phyloP scores from a whole-genome alignment of 2,329 filamentous ascomycete genomes.

The Trichoderma sp. region DNA sequence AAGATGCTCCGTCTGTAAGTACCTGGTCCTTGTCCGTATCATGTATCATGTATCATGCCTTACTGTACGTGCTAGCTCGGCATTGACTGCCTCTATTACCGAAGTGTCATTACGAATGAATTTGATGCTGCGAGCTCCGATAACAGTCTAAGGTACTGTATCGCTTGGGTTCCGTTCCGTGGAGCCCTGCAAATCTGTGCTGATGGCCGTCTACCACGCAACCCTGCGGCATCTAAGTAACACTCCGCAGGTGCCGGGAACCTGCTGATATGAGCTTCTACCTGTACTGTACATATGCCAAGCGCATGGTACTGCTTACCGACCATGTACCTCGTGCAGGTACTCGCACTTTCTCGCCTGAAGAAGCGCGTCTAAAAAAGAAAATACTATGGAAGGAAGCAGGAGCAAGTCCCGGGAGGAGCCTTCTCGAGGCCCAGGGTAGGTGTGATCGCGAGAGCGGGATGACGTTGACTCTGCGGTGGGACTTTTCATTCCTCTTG shows the following conservation, averaged over 20 bases:
- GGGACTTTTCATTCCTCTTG: neutral
- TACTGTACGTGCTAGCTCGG: neutral
- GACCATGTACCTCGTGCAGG: neutral
- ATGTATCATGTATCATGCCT: neutral
- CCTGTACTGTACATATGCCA: neutral
- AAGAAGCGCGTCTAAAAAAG: neutral
- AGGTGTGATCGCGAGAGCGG: neutral
- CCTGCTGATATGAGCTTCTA: neutral
- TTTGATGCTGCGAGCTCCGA: neutral
- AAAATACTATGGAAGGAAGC: neutral
- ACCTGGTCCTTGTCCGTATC: neutral
- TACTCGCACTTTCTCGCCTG: neutral
- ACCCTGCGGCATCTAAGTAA: neutral
- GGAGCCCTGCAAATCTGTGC: neutral
- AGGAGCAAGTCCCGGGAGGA: neutral
- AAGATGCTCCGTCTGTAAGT: neutral
- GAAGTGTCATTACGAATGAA: neutral
- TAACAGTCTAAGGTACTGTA: neutral
- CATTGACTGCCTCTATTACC: neutral
- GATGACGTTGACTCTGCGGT: neutral
- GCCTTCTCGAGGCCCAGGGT: neutral
- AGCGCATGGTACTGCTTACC: neutral
- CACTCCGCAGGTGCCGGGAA: neutral
- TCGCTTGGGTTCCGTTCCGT: neutral
- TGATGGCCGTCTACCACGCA: neutral